phyloP scores from a whole-genome alignment of 495 filamentous ascomycete genomes.

The Aspergillus homomorphus region DNA sequence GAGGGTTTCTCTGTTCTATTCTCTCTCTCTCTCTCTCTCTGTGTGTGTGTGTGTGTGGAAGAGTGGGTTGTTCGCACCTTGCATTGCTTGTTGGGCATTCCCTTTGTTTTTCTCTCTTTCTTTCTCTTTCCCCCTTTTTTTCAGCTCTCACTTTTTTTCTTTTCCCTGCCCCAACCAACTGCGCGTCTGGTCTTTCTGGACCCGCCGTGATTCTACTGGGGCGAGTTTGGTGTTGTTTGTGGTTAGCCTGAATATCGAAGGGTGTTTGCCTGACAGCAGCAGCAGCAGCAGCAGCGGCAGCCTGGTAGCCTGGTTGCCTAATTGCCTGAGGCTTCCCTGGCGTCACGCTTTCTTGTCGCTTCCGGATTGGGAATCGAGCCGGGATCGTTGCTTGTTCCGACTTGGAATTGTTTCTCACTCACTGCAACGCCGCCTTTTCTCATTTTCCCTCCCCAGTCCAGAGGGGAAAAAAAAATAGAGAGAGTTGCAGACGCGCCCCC shows the following conservation, averaged over 20 bases:
- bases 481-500: conserved; percentile 3
- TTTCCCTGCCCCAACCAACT: neutral
- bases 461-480: neutral
- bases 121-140: conserved; percentile 5
- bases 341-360: conserved; percentile 6
- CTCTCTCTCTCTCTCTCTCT: too few species aligned
- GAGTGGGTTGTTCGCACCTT: conserved; percentile 9
- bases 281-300: neutral
- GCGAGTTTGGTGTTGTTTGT: too few species aligned
- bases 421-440: neutral
- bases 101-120: neutral
- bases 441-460: neutral
- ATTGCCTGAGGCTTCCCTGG: conserved; percentile 14
- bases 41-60: too few species aligned
- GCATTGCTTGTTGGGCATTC: conserved; percentile 14
- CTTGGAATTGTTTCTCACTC: conserved; percentile 4
- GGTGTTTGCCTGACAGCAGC: too few species aligned
- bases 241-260: too few species aligned
- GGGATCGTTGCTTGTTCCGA: conserved; percentile 6
- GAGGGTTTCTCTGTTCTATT: neutral
- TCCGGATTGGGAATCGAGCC: neutral
- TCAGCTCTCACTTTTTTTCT: neutral
- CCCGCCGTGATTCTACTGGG: conserved; percentile 9
- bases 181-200: conserved; percentile 12
- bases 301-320: neutral